phyloP scores from a whole-genome alignment of 139 green algal genomes.

The Chlorella sp. region DNA sequence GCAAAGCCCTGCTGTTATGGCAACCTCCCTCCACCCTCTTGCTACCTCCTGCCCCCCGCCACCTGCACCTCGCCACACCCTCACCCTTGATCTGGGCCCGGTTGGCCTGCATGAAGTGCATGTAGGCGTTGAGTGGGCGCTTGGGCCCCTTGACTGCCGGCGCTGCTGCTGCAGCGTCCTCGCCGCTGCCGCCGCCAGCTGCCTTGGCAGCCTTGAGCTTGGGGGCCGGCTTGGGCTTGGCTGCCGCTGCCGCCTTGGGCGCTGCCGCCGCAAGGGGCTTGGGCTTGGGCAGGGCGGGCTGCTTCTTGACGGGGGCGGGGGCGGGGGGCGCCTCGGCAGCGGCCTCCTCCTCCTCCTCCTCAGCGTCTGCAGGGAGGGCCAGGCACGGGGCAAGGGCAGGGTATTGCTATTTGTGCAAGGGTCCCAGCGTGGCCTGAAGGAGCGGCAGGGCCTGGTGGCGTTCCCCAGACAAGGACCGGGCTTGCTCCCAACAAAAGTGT shows the following conservation, averaged over 20 bases:
- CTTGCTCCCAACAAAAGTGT: too few relatives aligned
- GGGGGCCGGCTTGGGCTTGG: slow-evolving; percentile 2
- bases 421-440: neutral
- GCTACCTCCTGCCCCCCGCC: neutral
- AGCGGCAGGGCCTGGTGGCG: neutral
- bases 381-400: neutral
- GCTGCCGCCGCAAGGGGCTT: neutral
- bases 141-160: neutral
- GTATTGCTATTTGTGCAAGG: neutral
- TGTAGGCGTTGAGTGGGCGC: slow-evolving; percentile 6
- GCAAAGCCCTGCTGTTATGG: too few relatives aligned
- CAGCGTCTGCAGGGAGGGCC: neutral
- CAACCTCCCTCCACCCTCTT: neutral
- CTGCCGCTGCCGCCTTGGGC: neutral
- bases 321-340: neutral
- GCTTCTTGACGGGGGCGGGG: neutral
- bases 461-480: neutral
- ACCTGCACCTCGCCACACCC: neutral
- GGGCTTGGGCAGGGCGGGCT: neutral
- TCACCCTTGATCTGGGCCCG: slow-evolving; percentile 21
- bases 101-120: neutral
- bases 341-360: neutral
- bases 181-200: neutral
- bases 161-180: neutral
- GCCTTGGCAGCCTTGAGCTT: neutral